Evolutionary conservation across 768 basidiomycete genomes (phyloP).

Genomic region (Dictyophora rubrovolvata): DNA sequence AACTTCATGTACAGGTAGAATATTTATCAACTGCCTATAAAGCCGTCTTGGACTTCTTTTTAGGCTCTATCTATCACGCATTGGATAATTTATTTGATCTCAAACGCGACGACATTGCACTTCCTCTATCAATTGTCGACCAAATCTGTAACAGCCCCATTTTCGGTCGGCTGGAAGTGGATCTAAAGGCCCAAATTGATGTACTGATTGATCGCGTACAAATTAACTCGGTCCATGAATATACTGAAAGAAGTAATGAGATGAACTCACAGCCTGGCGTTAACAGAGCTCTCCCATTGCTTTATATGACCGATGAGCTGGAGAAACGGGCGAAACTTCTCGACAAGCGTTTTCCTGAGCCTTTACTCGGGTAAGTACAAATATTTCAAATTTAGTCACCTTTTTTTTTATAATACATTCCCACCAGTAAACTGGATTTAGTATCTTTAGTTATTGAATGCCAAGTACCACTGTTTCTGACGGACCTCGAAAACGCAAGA

Average conservation of each 20-base stretch:
- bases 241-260: slow-evolving; percentile 51
- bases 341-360: slow-evolving; percentile 80
- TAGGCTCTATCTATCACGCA: slow-evolving; percentile 73
- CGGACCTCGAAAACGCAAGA: slow-evolving; percentile 58
- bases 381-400: background rate
- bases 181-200: slow-evolving; percentile 51
- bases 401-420: slow-evolving; percentile 1
- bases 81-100: slow-evolving; percentile 69
- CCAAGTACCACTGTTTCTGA: slow-evolving; percentile 52
- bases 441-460: slow-evolving; percentile 66
- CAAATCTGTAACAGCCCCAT: slow-evolving; percentile 60
- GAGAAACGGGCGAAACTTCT: slow-evolving; percentile 78
- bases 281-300: slow-evolving; percentile 69
- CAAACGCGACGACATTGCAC: slow-evolving; percentile 59
- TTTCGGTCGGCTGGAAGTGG: slow-evolving; percentile 63
- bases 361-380: slow-evolving; percentile 60
- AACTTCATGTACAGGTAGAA: slow-evolving; percentile 39
- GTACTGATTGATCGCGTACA: slow-evolving; percentile 62
- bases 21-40: slow-evolving; percentile 60
- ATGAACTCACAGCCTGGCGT: slow-evolving; percentile 63
- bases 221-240: slow-evolving; percentile 49
- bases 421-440: slow-evolving; percentile 54
- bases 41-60: slow-evolving; percentile 75
- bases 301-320: slow-evolving; percentile 80
- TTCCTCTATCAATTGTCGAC: slow-evolving; percentile 59